These are phyloP conservation scores for Ormosia emarginata DNA, from an alignment of 306 rosid genomes.

Conservation along the genomic window DNA sequence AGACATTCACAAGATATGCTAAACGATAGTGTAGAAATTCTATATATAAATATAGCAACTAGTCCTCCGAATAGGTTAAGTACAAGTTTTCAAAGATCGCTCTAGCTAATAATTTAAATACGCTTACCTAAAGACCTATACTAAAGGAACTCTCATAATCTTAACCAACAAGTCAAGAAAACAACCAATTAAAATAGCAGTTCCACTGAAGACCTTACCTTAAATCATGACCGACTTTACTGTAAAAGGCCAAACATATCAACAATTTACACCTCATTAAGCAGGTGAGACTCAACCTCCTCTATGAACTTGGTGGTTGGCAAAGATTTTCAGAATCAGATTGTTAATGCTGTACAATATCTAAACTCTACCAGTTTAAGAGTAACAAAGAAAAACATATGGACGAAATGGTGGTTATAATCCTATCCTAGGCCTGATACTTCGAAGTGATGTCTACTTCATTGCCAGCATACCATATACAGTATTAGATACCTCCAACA, in stretches of 20 bases:
- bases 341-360: constrained; percentile 49
- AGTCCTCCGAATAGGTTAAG: background rate
- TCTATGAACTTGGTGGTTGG: constrained; percentile 26
- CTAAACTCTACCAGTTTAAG: constrained; percentile 42
- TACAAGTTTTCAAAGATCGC: constrained; percentile 15
- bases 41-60: constrained; percentile 24
- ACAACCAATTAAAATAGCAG: constrained; percentile 4
- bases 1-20: background rate
- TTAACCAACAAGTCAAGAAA: constrained; percentile 13
- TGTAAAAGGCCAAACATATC: constrained; percentile 29
- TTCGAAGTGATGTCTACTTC: constrained; percentile 26
- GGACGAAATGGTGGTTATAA: constrained; percentile 19
- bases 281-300: constrained; percentile 28
- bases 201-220: constrained; percentile 16
- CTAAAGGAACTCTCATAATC: constrained; percentile 12
- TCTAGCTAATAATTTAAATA: constrained; percentile 4
- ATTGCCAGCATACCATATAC: constrained; percentile 54
- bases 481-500: constrained; percentile 56
- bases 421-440: constrained; percentile 39
- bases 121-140: constrained; percentile 28
- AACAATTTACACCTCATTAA: constrained; percentile 38
- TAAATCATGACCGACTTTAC: constrained; percentile 22
- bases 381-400: constrained; percentile 25
- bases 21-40: constrained; percentile 18
- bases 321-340: constrained; percentile 25